Evolutionary conservation across 2,329 filamentous ascomycete genomes (phyloP).

Genomic region (Epichloe glyceriae): DNA sequence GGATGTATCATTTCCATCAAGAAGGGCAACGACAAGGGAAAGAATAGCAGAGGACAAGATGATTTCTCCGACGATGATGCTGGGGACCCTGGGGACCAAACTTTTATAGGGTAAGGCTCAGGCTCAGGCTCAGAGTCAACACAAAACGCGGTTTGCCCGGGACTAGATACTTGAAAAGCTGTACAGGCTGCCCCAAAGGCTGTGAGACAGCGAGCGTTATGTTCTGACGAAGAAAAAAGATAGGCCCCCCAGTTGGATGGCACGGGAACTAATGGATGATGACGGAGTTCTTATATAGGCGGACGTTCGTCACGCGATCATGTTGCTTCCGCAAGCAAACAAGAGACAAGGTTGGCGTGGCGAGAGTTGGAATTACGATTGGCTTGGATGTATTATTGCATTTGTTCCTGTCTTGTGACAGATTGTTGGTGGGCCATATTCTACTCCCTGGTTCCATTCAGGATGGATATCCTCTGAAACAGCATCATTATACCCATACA

Average conservation of each 20-base stretch:
- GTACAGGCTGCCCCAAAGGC: background rate
- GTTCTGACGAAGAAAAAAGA: no score
- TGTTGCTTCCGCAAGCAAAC: background rate
- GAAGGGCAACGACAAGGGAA: constrained; percentile 61
- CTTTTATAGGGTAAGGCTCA: constrained; percentile 4
- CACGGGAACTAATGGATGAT: no score
- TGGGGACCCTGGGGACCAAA: constrained; percentile 7
- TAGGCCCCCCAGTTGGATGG: no score
- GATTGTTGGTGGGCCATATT: background rate
- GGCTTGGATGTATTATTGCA: background rate
- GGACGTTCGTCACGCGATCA: no score
- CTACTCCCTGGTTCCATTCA: background rate
- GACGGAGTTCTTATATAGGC: no score
- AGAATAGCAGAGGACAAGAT: constrained; percentile 6
- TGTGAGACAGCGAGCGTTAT: background rate
- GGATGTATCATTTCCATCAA: constrained; percentile 77
- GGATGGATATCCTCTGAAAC: background rate
- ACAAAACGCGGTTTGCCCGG: no score
- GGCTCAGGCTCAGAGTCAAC: no score
- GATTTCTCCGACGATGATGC: constrained; percentile 11
- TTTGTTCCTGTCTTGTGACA: background rate
- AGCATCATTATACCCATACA: background rate
- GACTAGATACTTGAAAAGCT: background rate
- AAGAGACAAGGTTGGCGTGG: background rate
- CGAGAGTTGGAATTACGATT: background rate